phyloP scores from a whole-genome alignment of 352 stramenopile species.

The Phytophthora constricta region DNA sequence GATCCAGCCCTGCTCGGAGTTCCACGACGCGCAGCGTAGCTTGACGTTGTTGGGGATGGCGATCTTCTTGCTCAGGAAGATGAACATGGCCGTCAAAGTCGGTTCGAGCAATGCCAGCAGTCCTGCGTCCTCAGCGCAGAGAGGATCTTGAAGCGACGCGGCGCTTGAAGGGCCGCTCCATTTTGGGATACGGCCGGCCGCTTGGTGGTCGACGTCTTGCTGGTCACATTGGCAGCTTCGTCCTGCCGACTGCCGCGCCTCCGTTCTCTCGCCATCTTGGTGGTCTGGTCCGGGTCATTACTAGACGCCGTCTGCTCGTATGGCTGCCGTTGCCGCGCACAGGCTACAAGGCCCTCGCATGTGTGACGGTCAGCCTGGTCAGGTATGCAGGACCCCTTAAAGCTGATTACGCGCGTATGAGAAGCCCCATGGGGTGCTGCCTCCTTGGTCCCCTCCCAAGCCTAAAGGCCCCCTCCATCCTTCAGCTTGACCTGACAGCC shows the following conservation, averaged over 20 bases:
- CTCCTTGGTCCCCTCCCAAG: too few relatives aligned
- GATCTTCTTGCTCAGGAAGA: conserved; percentile 96
- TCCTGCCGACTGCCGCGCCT: not conserved
- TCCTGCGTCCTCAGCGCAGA: not conserved
- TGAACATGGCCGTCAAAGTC: conserved; percentile 78
- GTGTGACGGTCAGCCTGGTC: too few relatives aligned
- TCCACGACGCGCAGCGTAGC: conserved; percentile 92
- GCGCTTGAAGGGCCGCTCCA: not conserved
- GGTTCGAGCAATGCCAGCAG: not conserved
- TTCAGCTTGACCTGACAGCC: not conserved
- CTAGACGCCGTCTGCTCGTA: not conserved
- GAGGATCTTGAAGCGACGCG: not conserved
- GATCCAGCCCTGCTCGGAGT: conserved; percentile 94
- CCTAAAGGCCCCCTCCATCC: not conserved
- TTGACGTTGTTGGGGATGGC: conserved; percentile 94
- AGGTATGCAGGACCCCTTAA: not conserved
- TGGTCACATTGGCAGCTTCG: not conserved
- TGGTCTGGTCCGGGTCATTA: conserved; percentile 6
- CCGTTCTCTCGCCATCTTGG: not conserved
- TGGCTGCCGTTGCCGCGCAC: not conserved
- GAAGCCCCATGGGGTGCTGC: too few relatives aligned
- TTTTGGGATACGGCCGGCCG: not conserved
- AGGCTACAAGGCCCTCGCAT: too few relatives aligned
- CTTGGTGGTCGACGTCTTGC: not conserved
- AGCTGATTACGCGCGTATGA: not conserved